Evolutionary conservation across 1,284 basidiomycete species (phyloP).

Genomic region (Schizophyllum commune): DNA sequence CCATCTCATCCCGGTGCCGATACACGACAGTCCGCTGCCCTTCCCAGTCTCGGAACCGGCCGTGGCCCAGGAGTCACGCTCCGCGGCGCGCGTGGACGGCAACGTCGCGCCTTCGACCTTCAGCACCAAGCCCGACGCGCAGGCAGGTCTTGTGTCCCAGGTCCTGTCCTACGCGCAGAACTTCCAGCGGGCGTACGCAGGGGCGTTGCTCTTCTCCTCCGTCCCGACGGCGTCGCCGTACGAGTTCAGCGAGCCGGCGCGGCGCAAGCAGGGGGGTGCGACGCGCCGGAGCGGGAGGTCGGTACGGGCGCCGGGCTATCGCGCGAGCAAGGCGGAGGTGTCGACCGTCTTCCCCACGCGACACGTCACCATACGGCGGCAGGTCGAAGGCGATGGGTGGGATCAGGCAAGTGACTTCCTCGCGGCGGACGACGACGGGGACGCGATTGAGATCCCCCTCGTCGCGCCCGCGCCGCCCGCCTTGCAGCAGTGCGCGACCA

Average conservation of each 20-base stretch:
- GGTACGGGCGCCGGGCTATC: neutral
- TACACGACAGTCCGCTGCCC: neutral
- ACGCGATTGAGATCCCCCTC: neutral
- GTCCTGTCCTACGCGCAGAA: neutral
- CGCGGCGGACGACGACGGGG: neutral
- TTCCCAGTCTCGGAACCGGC: neutral
- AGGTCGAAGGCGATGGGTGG: neutral
- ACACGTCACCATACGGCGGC: neutral
- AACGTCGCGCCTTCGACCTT: neutral
- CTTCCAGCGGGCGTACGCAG: neutral
- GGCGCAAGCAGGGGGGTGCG: neutral
- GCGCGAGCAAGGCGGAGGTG: neutral
- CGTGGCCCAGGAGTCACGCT: neutral
- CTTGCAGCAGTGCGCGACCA: neutral
- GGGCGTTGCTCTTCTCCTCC: neutral
- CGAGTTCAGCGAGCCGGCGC: neutral
- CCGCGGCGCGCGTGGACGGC: neutral
- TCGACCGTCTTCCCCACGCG: neutral
- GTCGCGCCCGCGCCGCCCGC: neutral
- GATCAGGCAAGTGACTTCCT: neutral
- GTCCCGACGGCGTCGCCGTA: neutral
- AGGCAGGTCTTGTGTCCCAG: neutral
- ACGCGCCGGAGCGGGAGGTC: neutral
- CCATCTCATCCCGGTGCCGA: neutral
- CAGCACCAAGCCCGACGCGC: neutral